These are phyloP conservation scores for Dactylella cylindrospora DNA, from an alignment of 2,329 filamentous ascomycete species.

Conservation along the genomic window DNA sequence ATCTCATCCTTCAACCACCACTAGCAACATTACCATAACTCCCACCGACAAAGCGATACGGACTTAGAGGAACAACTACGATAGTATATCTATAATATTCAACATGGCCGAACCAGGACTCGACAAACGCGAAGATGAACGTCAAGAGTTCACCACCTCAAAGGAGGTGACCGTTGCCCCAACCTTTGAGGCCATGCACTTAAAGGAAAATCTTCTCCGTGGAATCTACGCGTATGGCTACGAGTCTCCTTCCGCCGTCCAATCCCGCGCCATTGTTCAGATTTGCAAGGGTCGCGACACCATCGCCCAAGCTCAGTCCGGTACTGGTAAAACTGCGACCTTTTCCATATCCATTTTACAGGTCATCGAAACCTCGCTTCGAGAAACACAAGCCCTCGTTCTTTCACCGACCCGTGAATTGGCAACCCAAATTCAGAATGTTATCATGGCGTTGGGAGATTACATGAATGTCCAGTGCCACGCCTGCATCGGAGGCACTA, in stretches of 20 bases:
- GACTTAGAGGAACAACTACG: constrained; percentile 11
- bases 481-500: constrained; percentile 96
- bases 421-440: constrained; percentile 96
- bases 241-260: constrained; percentile 94
- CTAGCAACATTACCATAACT: neutral
- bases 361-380: constrained; percentile 88
- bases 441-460: constrained; percentile 98
- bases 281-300: constrained; percentile 99
- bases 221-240: constrained; percentile 99
- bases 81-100: constrained; percentile 44
- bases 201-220: constrained; percentile 94
- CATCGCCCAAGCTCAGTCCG: constrained; percentile 95
- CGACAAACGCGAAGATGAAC: constrained; percentile 89
- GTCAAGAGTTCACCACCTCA: constrained; percentile 97
- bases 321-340: constrained; percentile 94
- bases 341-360: constrained; percentile 96
- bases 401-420: constrained; percentile 95
- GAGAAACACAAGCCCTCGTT: constrained; percentile 91
- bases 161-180: constrained; percentile 96
- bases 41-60: too few species aligned
- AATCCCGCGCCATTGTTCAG: constrained; percentile 97
- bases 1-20: constrained; percentile 1
- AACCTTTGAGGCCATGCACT: constrained; percentile 91
- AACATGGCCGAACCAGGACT: constrained; percentile 83
- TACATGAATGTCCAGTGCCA: constrained; percentile 99